Base-by-base conservation (phyloP, 192 early-diverging fungal species). In the Helicostylum pulchrum region DNA sequence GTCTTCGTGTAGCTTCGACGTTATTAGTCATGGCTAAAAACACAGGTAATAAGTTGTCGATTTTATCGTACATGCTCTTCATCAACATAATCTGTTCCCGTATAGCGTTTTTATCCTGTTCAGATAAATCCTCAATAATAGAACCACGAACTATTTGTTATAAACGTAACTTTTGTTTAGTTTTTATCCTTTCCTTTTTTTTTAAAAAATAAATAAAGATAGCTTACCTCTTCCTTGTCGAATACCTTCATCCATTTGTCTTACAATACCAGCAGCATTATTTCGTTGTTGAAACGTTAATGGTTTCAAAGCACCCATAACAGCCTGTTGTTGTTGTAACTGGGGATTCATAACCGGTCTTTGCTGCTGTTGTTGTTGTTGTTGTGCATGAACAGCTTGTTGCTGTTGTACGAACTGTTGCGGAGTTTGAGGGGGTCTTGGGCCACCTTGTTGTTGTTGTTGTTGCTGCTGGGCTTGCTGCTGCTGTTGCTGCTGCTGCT, bases 21-120 rank as follows among this genome's bases (percentile, higher is more conserved):
- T 80, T 80, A 12, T 31, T 36, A 1, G 81, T 79, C 32, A 83
- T n/a, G 1, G 81, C 76, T 51, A 72, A 70, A 61, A 83, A 79
- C 0, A 78, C 49, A 0, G 81, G 81, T 47, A 83, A 64, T 36
- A 83, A 70, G 6, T 77, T 68, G 36, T 83, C 81, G 26, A 83
- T 54, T 34, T 76, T 75, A 26, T 77, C 58, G 43, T 67, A 76
- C 74, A 83, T 77, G 1, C 71, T 68, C 56, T 70, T 71, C 63
- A 80, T 64, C 43, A 69, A 67, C n/a, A 36, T 52, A 45, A 76
- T 54, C 30, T 70, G 67, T 10, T 78, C 78, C 15, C 73, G 67
- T 34, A 83, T 77, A 8, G 68, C 48, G 14, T 65, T 64, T 62
- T 83, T 76, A 30, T 83, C 76, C 14, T 83, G 67, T 7, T 72